phyloP scores from a whole-genome alignment of 2,329 filamentous ascomycete species.

The Paraphoma sp. region DNA sequence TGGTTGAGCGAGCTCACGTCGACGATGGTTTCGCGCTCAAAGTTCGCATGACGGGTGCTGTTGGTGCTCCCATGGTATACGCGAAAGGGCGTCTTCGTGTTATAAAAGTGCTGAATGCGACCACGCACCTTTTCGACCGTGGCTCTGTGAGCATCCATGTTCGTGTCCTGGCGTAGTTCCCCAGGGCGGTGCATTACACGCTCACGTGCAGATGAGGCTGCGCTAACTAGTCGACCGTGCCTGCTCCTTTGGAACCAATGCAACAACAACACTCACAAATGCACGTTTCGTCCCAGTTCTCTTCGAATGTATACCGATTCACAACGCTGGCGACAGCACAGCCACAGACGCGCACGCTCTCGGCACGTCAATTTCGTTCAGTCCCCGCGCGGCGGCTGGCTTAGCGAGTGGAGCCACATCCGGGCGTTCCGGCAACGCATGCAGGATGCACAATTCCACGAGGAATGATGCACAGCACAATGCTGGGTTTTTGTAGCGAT shows the following conservation, averaged over 20 bases:
- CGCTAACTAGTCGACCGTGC: neutral
- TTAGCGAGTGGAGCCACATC: constrained; percentile 27
- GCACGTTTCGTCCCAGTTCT: neutral
- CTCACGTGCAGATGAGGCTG: neutral
- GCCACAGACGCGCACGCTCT: neutral
- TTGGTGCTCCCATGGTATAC: constrained; percentile 79
- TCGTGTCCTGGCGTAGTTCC: neutral
- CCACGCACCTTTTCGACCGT: constrained; percentile 29
- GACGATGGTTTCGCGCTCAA: constrained; percentile 54
- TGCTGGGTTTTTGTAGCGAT: neutral
- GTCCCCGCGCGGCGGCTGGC: constrained; percentile 22
- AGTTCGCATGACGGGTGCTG: constrained; percentile 67
- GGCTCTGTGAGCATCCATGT: constrained; percentile 31
- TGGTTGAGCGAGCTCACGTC: constrained; percentile 70
- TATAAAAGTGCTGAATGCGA: constrained; percentile 34
- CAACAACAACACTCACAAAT: neutral
- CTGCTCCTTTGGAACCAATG: neutral
- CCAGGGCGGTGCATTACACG: too few species aligned
- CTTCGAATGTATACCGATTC: neutral
- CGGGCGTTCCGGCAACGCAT: constrained; percentile 24
- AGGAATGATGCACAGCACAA: constrained; percentile 1
- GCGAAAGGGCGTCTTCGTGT: constrained; percentile 34
- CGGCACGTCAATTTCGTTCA: neutral
- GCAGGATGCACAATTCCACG: constrained; percentile 7
- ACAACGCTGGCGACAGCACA: neutral